These are phyloP conservation scores for Bipolaris victoriae DNA, from an alignment of 2,329 filamentous ascomycete genomes.

Conservation along the genomic window DNA sequence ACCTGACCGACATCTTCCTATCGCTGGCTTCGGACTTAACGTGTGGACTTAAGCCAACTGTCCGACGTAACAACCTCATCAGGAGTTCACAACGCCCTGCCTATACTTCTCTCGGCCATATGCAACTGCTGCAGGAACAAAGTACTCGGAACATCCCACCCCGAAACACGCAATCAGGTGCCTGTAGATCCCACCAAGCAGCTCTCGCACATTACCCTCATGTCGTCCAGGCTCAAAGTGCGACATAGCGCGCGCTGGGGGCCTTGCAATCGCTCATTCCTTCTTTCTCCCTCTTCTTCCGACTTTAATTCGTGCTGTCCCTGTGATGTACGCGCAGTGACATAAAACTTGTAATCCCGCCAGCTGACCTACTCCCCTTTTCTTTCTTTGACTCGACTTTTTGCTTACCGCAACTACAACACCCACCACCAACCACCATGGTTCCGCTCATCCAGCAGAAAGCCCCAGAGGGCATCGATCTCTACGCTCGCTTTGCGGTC, in stretches of 20 bases:
- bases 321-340: background rate
- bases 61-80: background rate
- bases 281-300: background rate
- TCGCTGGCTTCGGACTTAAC: background rate
- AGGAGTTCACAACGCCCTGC: background rate
- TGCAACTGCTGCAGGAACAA: background rate
- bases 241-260: background rate
- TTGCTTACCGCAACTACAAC: background rate
- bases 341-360: background rate
- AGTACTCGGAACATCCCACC: background rate
- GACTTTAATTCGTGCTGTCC: background rate
- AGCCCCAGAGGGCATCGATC: slow-evolving; percentile 59
- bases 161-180: background rate
- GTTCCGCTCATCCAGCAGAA: background rate
- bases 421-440: background rate
- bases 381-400: background rate
- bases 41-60: background rate
- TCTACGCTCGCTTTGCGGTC: slow-evolving; percentile 96
- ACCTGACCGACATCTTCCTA: background rate
- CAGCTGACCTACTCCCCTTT: background rate
- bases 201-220: background rate
- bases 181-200: background rate
- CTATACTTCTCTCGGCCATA: background rate
- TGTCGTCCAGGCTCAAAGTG: background rate
- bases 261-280: background rate